Evolutionary conservation across 331 rosid species (phyloP).

Genomic region (Spiraea crenata): DNA sequence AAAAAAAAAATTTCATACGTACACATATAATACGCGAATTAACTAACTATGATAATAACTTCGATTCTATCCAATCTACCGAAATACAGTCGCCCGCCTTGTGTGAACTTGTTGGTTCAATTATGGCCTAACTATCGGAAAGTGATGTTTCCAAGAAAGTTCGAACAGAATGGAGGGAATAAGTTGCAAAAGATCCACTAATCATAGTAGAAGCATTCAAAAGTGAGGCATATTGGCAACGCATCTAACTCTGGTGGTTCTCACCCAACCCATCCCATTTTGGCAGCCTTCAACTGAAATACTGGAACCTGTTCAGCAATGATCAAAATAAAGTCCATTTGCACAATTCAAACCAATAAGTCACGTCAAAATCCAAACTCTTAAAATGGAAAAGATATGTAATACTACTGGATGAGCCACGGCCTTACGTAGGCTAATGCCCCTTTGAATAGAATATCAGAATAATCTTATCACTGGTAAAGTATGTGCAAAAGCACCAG

Average conservation of each 20-base stretch:
- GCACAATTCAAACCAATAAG: not conserved
- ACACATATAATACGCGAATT: too few species aligned
- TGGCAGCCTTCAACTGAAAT: conserved; percentile 16
- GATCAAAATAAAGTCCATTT: not conserved
- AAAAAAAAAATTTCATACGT: too few species aligned
- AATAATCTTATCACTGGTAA: too few species aligned
- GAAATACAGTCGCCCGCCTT: too few species aligned
- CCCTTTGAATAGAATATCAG: too few species aligned
- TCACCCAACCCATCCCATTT: conserved; percentile 8
- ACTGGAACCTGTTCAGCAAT: not conserved
- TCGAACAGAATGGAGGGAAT: not conserved
- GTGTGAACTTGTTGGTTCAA: too few species aligned
- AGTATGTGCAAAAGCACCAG: too few species aligned
- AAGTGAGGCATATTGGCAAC: not conserved
- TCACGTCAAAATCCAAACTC: not conserved
- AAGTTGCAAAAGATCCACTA: conserved; percentile 2
- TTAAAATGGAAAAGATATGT: not conserved
- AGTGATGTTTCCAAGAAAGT: not conserved
- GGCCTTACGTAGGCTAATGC: too few species aligned
- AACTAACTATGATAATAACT: too few species aligned
- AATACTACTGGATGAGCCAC: too few species aligned
- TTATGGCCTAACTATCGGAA: too few species aligned
- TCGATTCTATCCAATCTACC: too few species aligned
- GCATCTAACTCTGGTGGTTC: not conserved
- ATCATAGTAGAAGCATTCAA: not conserved